Evolutionary conservation across 257 asterid species (phyloP).

Genomic region (Catharanthus roseus): DNA sequence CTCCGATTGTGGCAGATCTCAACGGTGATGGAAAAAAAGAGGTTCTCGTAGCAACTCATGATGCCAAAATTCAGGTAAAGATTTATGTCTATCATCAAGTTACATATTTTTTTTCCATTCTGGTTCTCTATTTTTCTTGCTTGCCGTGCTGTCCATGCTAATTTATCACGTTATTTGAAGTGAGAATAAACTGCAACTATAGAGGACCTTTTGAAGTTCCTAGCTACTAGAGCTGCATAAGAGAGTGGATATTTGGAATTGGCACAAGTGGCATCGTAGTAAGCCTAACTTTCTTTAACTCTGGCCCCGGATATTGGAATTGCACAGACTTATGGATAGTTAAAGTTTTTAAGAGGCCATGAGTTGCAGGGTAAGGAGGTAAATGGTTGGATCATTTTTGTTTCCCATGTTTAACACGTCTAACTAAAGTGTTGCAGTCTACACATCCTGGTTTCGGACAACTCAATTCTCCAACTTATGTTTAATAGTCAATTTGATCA

Average conservation of each 20-base stretch:
- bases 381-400: not conserved
- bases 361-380: not conserved
- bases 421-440: not conserved
- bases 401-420: not conserved
- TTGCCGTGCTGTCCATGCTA: not conserved
- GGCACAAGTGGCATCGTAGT: not conserved
- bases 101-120: no score
- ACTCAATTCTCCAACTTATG: not conserved
- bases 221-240: not conserved
- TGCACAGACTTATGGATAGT: not conserved
- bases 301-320: not conserved
- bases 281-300: not conserved
- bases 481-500: not conserved
- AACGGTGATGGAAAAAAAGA: slow-evolving; percentile 92
- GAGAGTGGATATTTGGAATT: not conserved
- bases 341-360: not conserved
- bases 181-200: not conserved
- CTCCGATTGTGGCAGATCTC: slow-evolving; percentile 89
- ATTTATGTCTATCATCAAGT: no score
- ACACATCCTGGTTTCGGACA: not conserved
- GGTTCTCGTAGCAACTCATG: slow-evolving; percentile 94
- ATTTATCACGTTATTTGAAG: no score
- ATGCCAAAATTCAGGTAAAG: slow-evolving; percentile 84
- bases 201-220: not conserved
- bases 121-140: no score